A percentile compares a stretch with the other conserved stretches of the same genome.
These are phyloP conservation scores for Alectoria sarmentosa DNA, from an alignment of 495 filamentous ascomycete genomes.

Conservation along the genomic window DNA sequence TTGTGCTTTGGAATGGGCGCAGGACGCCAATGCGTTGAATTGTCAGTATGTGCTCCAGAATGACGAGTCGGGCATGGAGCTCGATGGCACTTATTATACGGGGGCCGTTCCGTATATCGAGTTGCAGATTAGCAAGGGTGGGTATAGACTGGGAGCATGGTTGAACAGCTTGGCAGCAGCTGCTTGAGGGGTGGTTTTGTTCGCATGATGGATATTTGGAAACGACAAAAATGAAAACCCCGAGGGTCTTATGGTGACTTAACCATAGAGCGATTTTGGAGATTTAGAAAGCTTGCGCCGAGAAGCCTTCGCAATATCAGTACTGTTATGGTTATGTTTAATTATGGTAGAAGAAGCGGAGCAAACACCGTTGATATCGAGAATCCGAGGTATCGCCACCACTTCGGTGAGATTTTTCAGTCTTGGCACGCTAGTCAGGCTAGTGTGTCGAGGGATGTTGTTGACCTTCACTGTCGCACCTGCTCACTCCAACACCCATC, in stretches of 20 bases:
- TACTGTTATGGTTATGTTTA: too few relatives aligned
- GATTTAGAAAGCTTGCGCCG: too few relatives aligned
- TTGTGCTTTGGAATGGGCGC: slow-evolving; percentile 47
- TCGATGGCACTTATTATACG: slow-evolving; percentile 57
- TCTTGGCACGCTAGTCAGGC: not conserved
- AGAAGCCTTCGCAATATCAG: too few relatives aligned
- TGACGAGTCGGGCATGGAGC: slow-evolving; percentile 47
- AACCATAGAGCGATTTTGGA: too few relatives aligned
- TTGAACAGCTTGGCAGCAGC: slow-evolving; percentile 36
- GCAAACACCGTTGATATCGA: too few relatives aligned
- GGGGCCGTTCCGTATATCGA: slow-evolving; percentile 57
- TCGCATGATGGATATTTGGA: not conserved
- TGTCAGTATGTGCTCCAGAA: slow-evolving; percentile 45
- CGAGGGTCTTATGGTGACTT: too few relatives aligned
- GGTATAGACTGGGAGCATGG: slow-evolving; percentile 60
- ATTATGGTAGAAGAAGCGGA: too few relatives aligned
- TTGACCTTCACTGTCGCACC: not conserved
- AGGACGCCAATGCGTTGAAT: slow-evolving; percentile 50
- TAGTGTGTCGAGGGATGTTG: slow-evolving; percentile 1
- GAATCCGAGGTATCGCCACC: not conserved
- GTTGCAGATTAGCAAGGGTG: slow-evolving; percentile 66
- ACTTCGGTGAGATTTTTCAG: not conserved
- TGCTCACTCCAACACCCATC: not conserved
- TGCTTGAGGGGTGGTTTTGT: not conserved
- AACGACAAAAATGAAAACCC: too few relatives aligned